A percentile compares a stretch with the other conserved stretches of the same genome.
These are phyloP conservation scores for Rhododendron ferrugineum DNA, from an alignment of 148 eudicot genomes.

Conservation along the genomic window DNA sequence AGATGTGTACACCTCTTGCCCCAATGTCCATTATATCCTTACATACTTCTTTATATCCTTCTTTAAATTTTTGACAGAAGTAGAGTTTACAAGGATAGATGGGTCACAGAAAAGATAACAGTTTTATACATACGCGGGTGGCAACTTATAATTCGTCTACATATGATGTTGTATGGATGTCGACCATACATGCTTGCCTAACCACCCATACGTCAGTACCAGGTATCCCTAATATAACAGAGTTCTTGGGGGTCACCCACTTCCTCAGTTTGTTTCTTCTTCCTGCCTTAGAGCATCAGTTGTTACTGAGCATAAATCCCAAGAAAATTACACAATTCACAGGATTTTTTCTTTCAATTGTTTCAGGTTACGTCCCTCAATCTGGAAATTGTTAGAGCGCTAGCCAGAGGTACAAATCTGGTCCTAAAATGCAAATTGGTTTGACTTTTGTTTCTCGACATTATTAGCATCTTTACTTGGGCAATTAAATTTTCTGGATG, in stretches of 20 bases:
- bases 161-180: not conserved
- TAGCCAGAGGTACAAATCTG: slow-evolving; percentile 68
- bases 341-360: not conserved
- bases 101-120: not conserved
- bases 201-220: not conserved
- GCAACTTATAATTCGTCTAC: not conserved
- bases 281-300: not conserved
- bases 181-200: not conserved
- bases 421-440: not conserved
- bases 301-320: not conserved
- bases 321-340: not conserved
- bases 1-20: not conserved
- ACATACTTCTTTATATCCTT: not conserved
- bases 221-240: not conserved
- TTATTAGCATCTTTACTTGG: not conserved
- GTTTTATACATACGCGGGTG: not conserved
- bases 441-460: not conserved
- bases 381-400: slow-evolving; percentile 85
- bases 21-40: no score
- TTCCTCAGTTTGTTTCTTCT: not conserved
- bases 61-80: not conserved
- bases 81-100: not conserved
- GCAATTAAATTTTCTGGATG: not conserved
- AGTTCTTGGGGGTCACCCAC: not conserved
- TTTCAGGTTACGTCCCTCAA: slow-evolving; percentile 88